phyloP scores from a whole-genome alignment of 129 eudicot genomes.

The Rutidosis leptorrhynchoides region DNA sequence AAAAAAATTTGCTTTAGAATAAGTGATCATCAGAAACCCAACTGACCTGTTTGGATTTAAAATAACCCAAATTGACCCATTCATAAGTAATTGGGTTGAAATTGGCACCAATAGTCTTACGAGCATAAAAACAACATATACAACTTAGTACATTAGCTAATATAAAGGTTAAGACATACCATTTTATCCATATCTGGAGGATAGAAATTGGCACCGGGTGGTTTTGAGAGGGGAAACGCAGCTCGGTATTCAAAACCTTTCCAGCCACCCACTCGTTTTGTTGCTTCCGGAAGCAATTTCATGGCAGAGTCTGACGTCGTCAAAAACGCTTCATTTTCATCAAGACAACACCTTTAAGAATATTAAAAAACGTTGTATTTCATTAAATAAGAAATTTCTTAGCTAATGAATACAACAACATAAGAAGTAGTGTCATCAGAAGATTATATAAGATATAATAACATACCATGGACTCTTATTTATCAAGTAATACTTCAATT shows the following conservation, averaged over 20 bases:
- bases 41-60: neutral
- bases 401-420: neutral
- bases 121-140: neutral
- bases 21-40: neutral
- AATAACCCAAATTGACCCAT: constrained; percentile 2
- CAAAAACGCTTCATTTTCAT: constrained; percentile 80
- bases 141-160: neutral
- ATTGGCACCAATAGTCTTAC: neutral
- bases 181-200: constrained; percentile 92
- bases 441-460: neutral
- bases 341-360: constrained; percentile 66
- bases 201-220: constrained; percentile 88
- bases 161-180: constrained; percentile 39
- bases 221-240: constrained; percentile 73
- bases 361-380: too few species aligned
- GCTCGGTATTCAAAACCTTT: constrained; percentile 81
- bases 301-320: constrained; percentile 92
- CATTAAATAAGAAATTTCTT: neutral
- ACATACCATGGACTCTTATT: constrained; percentile 86
- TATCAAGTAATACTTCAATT: constrained; percentile 75
- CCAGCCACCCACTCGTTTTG: constrained; percentile 67
- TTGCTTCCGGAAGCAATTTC: constrained; percentile 55
- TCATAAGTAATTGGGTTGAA: neutral
- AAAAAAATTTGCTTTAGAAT: neutral
- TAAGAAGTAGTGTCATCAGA: constrained; percentile 4